Base-by-base conservation (phyloP, 140 eudicot genomes). In the Oenanthe javanica region DNA sequence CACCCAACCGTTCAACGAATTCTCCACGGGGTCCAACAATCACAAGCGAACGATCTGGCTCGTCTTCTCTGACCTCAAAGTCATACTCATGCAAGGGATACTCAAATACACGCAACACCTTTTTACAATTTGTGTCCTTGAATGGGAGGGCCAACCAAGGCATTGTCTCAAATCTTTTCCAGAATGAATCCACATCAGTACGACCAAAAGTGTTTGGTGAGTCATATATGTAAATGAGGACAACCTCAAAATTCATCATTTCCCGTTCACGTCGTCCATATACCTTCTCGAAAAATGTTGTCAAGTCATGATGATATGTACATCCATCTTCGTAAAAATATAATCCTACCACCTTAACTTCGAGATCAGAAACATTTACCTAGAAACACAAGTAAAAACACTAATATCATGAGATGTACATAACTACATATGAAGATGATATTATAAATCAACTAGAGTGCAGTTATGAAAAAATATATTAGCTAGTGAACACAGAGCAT, bases 61-160 rank as follows among this genome's bases (percentile, higher is more conserved):
- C 52, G 1, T 4, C 5, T 7, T 7, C 2, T 52, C 0, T 11
- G 19, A 31, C 31, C 31, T 31, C 31, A 31, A 31, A 31, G 31
- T 31, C 31, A 31, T 31, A 31, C 31, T 31, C 31, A 31, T 31
- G 31, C 31, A 31, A 2, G 36, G 38, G 51, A 72, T 45, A 72
- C 3, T 18, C 12, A 19, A 42, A 72, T 9, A 72, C 48, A 0
- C 38, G 36, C 36, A 4, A 0, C 52, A 72, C 27, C 77, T 40
- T 72, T 31, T 1, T 72, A 72, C 3, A 43, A 16, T 21, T 72
- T 2, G 25, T 12, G 42, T 79, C 76, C 7, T 66, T 66, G 31
- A 15, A 63, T 15, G 55, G 63, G 21, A 75, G 79, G 11, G 76
- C 76, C 15, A 72, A 47, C 77, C 77, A 72, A 19, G 38, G 54